phyloP scores from a whole-genome alignment of 805 yeast genomes.

The Wickerhamomyces tratensis region DNA sequence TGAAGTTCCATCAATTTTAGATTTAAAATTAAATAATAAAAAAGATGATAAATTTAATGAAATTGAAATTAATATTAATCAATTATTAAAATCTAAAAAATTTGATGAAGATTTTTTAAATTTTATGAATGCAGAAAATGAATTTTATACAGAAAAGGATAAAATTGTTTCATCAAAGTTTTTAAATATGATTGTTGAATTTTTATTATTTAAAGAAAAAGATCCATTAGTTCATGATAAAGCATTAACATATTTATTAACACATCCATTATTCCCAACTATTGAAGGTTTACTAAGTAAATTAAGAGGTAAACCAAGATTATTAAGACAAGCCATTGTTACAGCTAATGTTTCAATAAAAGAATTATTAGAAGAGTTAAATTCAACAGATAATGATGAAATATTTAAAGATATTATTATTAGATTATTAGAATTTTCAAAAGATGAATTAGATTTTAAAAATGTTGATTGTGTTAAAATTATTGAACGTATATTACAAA shows the following conservation, averaged over 20 bases:
- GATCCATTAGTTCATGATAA: constrained; percentile 26
- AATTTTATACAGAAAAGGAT: constrained; percentile 58
- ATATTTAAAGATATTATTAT: constrained; percentile 58
- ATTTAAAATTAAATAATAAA: constrained; percentile 3
- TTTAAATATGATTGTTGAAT: constrained; percentile 33
- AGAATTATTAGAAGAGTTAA: constrained; percentile 56
- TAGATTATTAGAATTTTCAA: constrained; percentile 53
- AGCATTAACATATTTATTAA: constrained; percentile 61
- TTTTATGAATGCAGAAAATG: constrained; percentile 24
- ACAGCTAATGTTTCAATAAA: constrained; percentile 59
- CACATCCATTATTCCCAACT: constrained; percentile 83
- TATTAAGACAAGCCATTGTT: constrained; percentile 74
- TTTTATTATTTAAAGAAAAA: constrained; percentile 25
- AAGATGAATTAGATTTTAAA: constrained; percentile 22
- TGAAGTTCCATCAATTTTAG: constrained; percentile 19
- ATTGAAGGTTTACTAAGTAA: constrained; percentile 44
- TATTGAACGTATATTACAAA: constrained; percentile 33
- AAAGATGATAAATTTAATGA: background rate
- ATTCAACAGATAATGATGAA: constrained; percentile 45
- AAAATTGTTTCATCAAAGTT: constrained; percentile 52
- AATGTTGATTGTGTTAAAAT: constrained; percentile 24
- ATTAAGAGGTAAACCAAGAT: constrained; percentile 46
- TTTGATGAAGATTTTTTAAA: constrained; percentile 24
- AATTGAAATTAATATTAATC: constrained; percentile 2
- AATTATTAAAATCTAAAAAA: constrained; percentile 16